Conservation (phyloP, 352 stramenopile genomes). For the Phytophthora lateralis region DNA sequence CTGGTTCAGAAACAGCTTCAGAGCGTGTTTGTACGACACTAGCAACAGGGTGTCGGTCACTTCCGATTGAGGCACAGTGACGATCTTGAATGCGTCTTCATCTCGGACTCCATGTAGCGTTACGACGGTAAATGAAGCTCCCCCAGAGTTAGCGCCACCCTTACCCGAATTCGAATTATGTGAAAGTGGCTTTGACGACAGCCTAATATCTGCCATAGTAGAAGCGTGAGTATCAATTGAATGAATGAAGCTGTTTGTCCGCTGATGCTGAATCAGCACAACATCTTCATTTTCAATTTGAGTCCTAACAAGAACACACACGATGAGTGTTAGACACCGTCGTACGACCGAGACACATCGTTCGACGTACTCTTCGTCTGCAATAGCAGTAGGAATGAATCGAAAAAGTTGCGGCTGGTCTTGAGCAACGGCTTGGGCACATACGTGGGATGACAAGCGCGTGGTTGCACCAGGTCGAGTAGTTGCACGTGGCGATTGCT, state of each 20-base stretch:
- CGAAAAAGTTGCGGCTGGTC: conserved; percentile 53
- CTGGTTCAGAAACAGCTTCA: conserved; percentile 43
- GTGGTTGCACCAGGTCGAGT: conserved; percentile 13
- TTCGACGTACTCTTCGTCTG: conserved; percentile 54
- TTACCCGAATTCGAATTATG: conserved; percentile 27
- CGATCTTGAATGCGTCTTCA: conserved; percentile 75
- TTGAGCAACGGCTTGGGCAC: conserved; percentile 42
- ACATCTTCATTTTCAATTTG: conserved; percentile 58
- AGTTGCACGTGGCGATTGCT: conserved; percentile 26
- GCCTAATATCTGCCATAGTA: conserved; percentile 65
- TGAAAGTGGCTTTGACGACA: conserved; percentile 62
- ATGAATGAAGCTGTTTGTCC: conserved; percentile 61
- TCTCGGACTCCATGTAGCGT: conserved; percentile 56
- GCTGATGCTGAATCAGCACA: conserved; percentile 62
- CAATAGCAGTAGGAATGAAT: conserved; percentile 63
- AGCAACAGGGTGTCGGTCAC: conserved; percentile 65
- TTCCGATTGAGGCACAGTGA: conserved; percentile 50
- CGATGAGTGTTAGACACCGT: neutral
- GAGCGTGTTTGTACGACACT: conserved; percentile 57
- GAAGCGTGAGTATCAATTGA: conserved; percentile 70
- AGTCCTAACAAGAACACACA: conserved; percentile 27
- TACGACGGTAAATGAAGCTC: conserved; percentile 51
- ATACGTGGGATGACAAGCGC: conserved; percentile 29
- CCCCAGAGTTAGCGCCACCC: conserved; percentile 21
- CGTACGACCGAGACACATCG: neutral